Conservation (phyloP, 2,329 filamentous ascomycete genomes). For the Mycosphaerelloides madeirae region DNA sequence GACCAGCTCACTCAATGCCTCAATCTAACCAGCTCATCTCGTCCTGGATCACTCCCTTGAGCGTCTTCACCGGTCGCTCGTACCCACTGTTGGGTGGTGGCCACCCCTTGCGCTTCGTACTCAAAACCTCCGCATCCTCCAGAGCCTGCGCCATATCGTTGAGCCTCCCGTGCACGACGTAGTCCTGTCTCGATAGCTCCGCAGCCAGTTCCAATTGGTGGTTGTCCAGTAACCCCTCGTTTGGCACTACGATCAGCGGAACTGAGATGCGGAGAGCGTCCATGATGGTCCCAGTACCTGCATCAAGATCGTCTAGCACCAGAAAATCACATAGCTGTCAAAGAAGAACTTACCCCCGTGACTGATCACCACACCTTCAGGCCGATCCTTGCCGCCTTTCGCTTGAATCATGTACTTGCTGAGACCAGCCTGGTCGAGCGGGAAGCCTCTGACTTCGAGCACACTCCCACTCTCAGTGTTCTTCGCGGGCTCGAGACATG, state of each 20-base stretch:
- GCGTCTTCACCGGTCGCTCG: constrained; percentile 37
- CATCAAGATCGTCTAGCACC: background rate
- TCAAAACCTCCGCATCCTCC: constrained; percentile 44
- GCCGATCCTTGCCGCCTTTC: constrained; percentile 37
- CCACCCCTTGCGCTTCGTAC: constrained; percentile 43
- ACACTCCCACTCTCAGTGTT: constrained; percentile 15
- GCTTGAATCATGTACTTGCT: constrained; percentile 53
- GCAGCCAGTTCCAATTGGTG: constrained; percentile 85
- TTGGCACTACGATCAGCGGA: constrained; percentile 85
- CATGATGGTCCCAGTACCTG: constrained; percentile 85
- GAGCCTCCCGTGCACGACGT: constrained; percentile 67
- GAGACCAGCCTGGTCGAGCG: constrained; percentile 60
- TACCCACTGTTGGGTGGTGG: constrained; percentile 46
- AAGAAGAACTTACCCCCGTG: constrained; percentile 68
- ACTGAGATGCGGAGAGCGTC: constrained; percentile 70
- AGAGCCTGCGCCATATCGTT: constrained; percentile 51
- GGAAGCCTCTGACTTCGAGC: constrained; percentile 58
- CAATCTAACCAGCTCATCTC: constrained; percentile 55
- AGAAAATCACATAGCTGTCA: background rate
- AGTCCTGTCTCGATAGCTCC: constrained; percentile 68
- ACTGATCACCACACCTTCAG: constrained; percentile 71
- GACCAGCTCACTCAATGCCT: too few species aligned
- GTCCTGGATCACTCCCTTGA: constrained; percentile 52
- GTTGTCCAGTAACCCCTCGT: constrained; percentile 75
- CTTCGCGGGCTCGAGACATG: constrained; percentile 26